A percentile compares a stretch with the other conserved stretches of the same genome.
Conservation (phyloP, 2,329 filamentous ascomycete genomes). For the Leptodontidium sp. region DNA sequence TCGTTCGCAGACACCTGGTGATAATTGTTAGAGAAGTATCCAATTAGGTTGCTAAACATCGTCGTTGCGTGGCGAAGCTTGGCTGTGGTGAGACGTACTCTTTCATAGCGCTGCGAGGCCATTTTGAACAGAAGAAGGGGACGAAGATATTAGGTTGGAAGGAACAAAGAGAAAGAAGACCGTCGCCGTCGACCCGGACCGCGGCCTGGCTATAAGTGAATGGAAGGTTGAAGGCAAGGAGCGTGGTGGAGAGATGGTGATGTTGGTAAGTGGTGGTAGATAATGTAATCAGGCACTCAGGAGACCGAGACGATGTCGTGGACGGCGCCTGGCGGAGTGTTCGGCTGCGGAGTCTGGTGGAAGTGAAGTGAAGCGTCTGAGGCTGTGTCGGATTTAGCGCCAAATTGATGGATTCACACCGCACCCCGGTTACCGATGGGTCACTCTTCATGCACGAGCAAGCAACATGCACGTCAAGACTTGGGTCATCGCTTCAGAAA, state of each 20-base stretch:
- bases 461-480: constrained; percentile 23
- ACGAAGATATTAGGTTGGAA: constrained; percentile 20
- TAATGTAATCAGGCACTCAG: constrained; percentile 8
- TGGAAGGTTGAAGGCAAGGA: constrained; percentile 25
- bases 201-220: constrained; percentile 35
- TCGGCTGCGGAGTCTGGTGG: not conserved
- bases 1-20: constrained; percentile 66
- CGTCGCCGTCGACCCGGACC: constrained; percentile 29
- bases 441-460: constrained; percentile 10
- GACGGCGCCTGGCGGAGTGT: not conserved
- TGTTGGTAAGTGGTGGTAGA: constrained; percentile 16
- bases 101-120: constrained; percentile 58
- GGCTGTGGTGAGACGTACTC: constrained; percentile 53
- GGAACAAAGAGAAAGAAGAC: constrained; percentile 38
- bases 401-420: not conserved
- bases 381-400: constrained; percentile 10
- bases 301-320: not conserved
- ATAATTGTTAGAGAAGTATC: constrained; percentile 35
- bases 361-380: not conserved
- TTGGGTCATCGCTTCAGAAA: constrained; percentile 6
- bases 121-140: constrained; percentile 32
- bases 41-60: constrained; percentile 13
- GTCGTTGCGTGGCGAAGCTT: constrained; percentile 37
- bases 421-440: not conserved
- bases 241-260: constrained; percentile 18